These are phyloP conservation scores for Populus pruinosa DNA, from an alignment of 345 rosid genomes.

Conservation along the genomic window DNA sequence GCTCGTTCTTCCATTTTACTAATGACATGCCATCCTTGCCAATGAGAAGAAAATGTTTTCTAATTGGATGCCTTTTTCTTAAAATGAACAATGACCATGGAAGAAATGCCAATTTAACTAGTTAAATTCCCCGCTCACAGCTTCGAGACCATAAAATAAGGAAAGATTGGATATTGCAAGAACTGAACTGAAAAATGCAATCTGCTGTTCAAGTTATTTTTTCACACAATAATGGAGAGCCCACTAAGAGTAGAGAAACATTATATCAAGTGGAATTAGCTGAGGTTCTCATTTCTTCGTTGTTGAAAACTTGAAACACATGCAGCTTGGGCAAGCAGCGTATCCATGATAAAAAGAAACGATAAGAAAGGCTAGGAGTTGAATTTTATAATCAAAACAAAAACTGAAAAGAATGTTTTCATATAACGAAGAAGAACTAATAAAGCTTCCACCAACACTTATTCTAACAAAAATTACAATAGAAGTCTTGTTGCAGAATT, in stretches of 20 bases:
- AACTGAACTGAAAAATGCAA: not conserved
- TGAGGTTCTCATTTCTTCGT: not conserved
- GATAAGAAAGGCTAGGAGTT: not conserved
- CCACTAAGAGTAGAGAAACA: not conserved
- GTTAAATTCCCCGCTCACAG: not conserved
- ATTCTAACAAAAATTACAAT: not conserved
- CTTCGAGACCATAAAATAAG: not conserved
- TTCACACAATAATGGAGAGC: not conserved
- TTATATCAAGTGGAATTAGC: not conserved
- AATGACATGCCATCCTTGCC: not conserved
- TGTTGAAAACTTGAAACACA: not conserved
- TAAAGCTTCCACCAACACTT: not conserved
- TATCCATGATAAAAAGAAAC: not conserved
- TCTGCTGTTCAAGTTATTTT: not conserved
- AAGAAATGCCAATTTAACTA: not conserved
- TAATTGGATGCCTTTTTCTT: not conserved
- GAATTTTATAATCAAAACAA: not conserved
- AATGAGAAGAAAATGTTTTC: too few relatives aligned
- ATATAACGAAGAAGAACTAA: not conserved
- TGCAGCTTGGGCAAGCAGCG: not conserved
- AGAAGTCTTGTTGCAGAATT: not conserved
- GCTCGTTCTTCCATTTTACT: not conserved
- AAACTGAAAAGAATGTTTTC: not conserved
- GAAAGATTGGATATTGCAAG: not conserved
- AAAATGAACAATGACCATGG: not conserved